Percentiles rank a stretch among this genome's conserved stretches.
phyloP scores from a whole-genome alignment of 1,284 basidiomycete genomes.

The Amylostereum chailletii region DNA sequence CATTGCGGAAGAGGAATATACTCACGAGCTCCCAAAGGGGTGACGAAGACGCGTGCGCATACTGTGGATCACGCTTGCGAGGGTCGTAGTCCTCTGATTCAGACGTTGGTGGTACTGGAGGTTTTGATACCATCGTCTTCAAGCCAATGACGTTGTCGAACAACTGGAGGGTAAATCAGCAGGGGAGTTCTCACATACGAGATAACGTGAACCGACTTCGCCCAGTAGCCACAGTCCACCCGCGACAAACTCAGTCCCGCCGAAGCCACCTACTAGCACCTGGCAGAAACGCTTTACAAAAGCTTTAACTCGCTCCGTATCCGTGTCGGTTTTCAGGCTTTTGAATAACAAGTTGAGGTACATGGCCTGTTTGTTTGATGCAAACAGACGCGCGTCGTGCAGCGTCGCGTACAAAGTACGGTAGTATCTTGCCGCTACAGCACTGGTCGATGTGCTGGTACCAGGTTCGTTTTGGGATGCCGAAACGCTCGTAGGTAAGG shows the following conservation, averaged over 20 bases:
- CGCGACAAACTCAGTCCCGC: slow-evolving; percentile 84
- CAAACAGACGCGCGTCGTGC: slow-evolving; percentile 73
- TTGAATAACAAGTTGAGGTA: slow-evolving; percentile 96
- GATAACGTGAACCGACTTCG: slow-evolving; percentile 37
- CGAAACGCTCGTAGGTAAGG: slow-evolving; percentile 31
- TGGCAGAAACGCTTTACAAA: slow-evolving; percentile 87
- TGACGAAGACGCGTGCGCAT: slow-evolving; percentile 74
- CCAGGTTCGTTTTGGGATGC: slow-evolving; percentile 19
- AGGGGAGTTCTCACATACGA: background rate
- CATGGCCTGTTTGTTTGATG: slow-evolving; percentile 93
- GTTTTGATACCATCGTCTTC: slow-evolving; percentile 50
- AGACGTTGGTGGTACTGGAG: slow-evolving; percentile 24
- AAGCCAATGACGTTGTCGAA: slow-evolving; percentile 71
- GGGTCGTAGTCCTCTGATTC: slow-evolving; percentile 67
- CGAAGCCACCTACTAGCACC: slow-evolving; percentile 62
- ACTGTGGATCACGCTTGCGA: slow-evolving; percentile 87
- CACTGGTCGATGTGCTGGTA: slow-evolving; percentile 16
- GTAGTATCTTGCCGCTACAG: slow-evolving; percentile 82
- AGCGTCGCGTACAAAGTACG: slow-evolving; percentile 87
- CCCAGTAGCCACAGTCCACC: slow-evolving; percentile 77
- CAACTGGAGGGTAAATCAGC: slow-evolving; percentile 37
- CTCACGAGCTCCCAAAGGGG: slow-evolving; percentile 86
- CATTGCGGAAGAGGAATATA: slow-evolving; percentile 5
- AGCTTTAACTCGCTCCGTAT: slow-evolving; percentile 64
- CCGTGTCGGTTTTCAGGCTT: slow-evolving; percentile 76